These are phyloP conservation scores for Ensete ventricosum DNA, from an alignment of 176 grass and related monocot genomes.

Conservation along the genomic window DNA sequence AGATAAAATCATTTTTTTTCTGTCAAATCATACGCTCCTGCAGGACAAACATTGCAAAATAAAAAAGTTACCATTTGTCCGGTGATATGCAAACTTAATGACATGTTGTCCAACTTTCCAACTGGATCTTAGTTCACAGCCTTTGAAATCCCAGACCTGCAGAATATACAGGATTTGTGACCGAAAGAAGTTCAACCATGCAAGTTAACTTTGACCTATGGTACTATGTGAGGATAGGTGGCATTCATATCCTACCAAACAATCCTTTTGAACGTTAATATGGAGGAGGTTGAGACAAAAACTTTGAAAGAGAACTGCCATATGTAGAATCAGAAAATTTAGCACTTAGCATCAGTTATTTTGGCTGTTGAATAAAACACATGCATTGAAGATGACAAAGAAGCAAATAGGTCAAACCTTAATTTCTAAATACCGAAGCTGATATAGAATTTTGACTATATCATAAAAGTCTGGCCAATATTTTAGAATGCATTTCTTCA, in stretches of 20 bases:
- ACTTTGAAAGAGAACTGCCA: background rate
- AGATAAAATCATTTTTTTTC: conserved; percentile 6
- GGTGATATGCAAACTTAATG: conserved; percentile 81
- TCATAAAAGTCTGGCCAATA: too few species aligned
- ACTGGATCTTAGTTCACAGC: conserved; percentile 53
- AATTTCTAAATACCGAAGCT: too few species aligned
- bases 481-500: too few species aligned
- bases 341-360: background rate
- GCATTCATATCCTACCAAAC: background rate
- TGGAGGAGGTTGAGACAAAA: background rate
- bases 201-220: background rate
- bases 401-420: background rate
- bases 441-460: too few species aligned
- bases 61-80: conserved; percentile 63
- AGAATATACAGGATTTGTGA: conserved; percentile 9
- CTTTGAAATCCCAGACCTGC: conserved; percentile 89
- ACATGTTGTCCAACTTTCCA: conserved; percentile 62
- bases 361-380: background rate
- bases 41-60: conserved; percentile 20
- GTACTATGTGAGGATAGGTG: background rate
- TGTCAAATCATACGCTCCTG: conserved; percentile 16
- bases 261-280: background rate
- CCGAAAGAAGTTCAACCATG: background rate
- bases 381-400: background rate
- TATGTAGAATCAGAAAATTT: background rate